A percentile compares a stretch with the other conserved stretches of the same genome.
These are phyloP conservation scores for Tausonia pullulans DNA, from an alignment of 1,284 basidiomycete genomes.

Conservation along the genomic window DNA sequence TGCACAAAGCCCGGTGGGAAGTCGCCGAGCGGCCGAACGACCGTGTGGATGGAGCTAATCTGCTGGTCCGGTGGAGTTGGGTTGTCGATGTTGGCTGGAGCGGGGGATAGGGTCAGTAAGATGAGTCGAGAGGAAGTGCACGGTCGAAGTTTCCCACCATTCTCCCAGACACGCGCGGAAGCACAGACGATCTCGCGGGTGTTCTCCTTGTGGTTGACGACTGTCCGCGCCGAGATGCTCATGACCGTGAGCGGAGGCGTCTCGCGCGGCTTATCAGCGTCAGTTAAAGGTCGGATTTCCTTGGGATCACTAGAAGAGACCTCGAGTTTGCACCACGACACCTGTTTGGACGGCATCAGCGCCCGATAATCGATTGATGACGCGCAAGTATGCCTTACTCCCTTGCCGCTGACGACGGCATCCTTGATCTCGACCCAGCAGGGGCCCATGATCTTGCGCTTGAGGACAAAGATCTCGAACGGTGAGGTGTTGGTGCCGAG, in stretches of 20 bases:
- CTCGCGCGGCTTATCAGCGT: conserved; percentile 61
- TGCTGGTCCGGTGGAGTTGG: conserved; percentile 76
- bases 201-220: conserved; percentile 89
- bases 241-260: conserved; percentile 82
- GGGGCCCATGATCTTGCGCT: conserved; percentile 96
- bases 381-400: conserved; percentile 42
- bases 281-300: conserved; percentile 78
- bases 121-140: no score
- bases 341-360: conserved; percentile 37
- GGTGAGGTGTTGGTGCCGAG: conserved; percentile 89
- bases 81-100: conserved; percentile 71
- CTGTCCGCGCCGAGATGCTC: conserved; percentile 78
- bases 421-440: conserved; percentile 88
- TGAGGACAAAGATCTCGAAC: conserved; percentile 89
- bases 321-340: conserved; percentile 93
- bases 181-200: conserved; percentile 85
- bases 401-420: conserved; percentile 58
- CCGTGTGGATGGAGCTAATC: conserved; percentile 71
- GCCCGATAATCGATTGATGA: background rate
- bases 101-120: background rate
- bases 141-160: conserved; percentile 41
- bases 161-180: conserved; percentile 76
- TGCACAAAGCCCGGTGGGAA: conserved; percentile 80
- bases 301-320: conserved; percentile 77
- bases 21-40: conserved; percentile 78